Evolutionary conservation across 148 eudicot species (phyloP).

Genomic region (Talinum fruticosum): DNA sequence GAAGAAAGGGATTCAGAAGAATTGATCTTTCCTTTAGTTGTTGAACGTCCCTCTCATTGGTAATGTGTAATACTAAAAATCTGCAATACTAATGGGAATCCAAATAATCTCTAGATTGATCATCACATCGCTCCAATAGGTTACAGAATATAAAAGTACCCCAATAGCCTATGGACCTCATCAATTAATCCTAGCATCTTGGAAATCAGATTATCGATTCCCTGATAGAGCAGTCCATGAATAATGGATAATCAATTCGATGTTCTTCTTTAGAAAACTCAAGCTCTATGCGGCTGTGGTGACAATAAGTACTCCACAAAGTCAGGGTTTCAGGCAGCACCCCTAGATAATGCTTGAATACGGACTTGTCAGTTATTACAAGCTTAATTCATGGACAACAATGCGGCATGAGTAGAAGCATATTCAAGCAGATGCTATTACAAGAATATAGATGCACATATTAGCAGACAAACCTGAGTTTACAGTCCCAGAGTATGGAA

Average conservation of each 20-base stretch:
- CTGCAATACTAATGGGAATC: too few species aligned
- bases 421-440: neutral
- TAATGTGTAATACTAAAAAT: too few species aligned
- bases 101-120: too few species aligned
- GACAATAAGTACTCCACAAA: neutral
- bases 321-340: neutral
- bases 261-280: neutral
- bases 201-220: neutral
- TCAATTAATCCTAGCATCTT: neutral
- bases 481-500: conserved; percentile 45
- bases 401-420: neutral
- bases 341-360: neutral
- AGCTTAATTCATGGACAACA: neutral
- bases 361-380: neutral
- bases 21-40: too few species aligned
- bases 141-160: neutral
- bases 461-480: conserved; percentile 69
- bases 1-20: too few species aligned
- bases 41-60: too few species aligned
- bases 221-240: neutral
- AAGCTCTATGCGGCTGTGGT: neutral
- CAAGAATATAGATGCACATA: conserved; percentile 6
- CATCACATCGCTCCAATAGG: too few species aligned
- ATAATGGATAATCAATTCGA: neutral
- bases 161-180: neutral